Percentiles rank a stretch among this genome's conserved stretches.
Conservation (phyloP, 306 rosid species). For the Clitoria ternatea region DNA sequence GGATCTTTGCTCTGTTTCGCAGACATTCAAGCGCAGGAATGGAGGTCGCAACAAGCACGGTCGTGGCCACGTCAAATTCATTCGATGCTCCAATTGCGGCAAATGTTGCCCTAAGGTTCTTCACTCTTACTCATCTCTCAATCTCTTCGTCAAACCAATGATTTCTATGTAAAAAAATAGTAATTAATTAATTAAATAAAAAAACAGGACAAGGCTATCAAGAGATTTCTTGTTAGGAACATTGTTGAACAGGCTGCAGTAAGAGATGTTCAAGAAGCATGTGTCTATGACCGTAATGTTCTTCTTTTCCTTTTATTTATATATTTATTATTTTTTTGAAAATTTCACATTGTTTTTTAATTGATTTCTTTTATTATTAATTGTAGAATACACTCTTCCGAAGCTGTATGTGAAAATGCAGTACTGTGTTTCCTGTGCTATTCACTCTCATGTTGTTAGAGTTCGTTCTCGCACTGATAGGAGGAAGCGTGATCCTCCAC, state of each 20-base stretch:
- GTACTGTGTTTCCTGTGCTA: conserved; percentile 94
- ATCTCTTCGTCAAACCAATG: background rate
- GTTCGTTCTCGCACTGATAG: conserved; percentile 81
- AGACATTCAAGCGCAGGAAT: conserved; percentile 96
- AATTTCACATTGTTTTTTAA: background rate
- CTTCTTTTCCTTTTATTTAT: background rate
- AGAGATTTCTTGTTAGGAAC: conserved; percentile 86
- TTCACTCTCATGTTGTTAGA: conserved; percentile 95
- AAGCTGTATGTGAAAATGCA: conserved; percentile 97
- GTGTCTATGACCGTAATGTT: conserved; percentile 73
- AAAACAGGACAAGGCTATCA: conserved; percentile 72
- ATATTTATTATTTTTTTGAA: background rate
- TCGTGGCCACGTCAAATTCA: conserved; percentile 90
- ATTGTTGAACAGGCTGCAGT: conserved; percentile 98
- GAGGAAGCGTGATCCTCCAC: conserved; percentile 91
- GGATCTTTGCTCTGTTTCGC: background rate
- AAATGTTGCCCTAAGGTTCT: conserved; percentile 93
- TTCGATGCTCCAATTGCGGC: conserved; percentile 90
- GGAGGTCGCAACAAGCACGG: conserved; percentile 98
- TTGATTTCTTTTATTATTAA: background rate
- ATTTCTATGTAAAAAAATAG: background rate
- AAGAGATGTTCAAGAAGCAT: conserved; percentile 95
- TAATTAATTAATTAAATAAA: background rate
- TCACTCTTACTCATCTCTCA: no score
- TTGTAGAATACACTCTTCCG: conserved; percentile 78